A percentile compares a stretch with the other conserved stretches of the same genome.
Conservation (phyloP, 2,329 filamentous ascomycete genomes). For the Aureobasidium uvarum region DNA sequence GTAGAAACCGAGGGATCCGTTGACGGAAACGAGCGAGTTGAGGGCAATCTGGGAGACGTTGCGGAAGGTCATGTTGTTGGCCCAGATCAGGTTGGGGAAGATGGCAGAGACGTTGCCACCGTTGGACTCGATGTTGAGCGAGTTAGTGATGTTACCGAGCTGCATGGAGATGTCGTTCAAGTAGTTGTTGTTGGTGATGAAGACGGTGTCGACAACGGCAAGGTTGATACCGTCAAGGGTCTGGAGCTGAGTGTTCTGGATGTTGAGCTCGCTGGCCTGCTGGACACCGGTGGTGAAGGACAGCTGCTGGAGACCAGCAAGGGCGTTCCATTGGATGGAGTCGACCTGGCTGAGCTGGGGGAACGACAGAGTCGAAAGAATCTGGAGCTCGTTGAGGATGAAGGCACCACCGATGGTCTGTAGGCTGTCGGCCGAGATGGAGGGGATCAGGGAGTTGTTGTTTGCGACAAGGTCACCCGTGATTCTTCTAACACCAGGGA, state of each 20-base stretch:
- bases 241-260: slow-evolving; percentile 82
- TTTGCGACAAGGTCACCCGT: slow-evolving; percentile 54
- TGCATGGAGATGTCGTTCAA: slow-evolving; percentile 73
- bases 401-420: slow-evolving; percentile 67
- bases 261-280: slow-evolving; percentile 65
- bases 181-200: slow-evolving; percentile 88
- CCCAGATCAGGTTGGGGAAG: slow-evolving; percentile 75
- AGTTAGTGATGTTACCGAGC: slow-evolving; percentile 69
- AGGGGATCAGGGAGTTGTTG: slow-evolving; percentile 61
- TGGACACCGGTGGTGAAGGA: slow-evolving; percentile 64
- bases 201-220: slow-evolving; percentile 65
- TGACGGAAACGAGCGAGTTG: slow-evolving; percentile 70
- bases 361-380: slow-evolving; percentile 67
- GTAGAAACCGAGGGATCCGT: slow-evolving; percentile 80
- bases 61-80: slow-evolving; percentile 76
- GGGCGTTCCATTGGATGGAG: slow-evolving; percentile 67
- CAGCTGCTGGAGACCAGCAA: slow-evolving; percentile 62
- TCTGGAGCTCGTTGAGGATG: slow-evolving; percentile 64
- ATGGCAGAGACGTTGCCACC: slow-evolving; percentile 66
- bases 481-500: slow-evolving; percentile 63
- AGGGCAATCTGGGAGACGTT: slow-evolving; percentile 73
- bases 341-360: slow-evolving; percentile 62
- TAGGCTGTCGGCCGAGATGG: slow-evolving; percentile 62
- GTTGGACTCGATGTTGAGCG: slow-evolving; percentile 77
- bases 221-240: slow-evolving; percentile 80